These are phyloP conservation scores for Mycena metata DNA, from an alignment of 768 basidiomycete genomes.

Conservation along the genomic window DNA sequence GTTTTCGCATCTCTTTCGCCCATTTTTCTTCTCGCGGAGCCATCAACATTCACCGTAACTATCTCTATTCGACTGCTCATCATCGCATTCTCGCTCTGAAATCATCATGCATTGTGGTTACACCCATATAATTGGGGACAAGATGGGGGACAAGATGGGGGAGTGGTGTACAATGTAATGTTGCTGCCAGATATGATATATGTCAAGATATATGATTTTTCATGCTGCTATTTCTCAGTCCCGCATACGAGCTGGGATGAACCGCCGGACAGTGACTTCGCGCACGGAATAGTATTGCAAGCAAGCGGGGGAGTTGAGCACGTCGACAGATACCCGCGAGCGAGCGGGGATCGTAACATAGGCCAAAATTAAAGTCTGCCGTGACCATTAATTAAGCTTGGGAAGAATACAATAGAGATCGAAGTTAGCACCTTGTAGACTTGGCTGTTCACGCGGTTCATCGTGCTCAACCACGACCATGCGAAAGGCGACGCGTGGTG, in stretches of 20 bases:
- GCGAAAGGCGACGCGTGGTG: slow-evolving; percentile 80
- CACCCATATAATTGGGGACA: slow-evolving; percentile 10
- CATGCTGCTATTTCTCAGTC: slow-evolving; percentile 60
- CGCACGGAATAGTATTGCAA: slow-evolving; percentile 83
- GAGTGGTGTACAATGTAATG: slow-evolving; percentile 24
- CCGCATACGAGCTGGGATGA: slow-evolving; percentile 93
- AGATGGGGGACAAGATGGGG: slow-evolving; percentile 19
- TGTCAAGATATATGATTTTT: slow-evolving; percentile 7
- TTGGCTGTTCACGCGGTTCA: slow-evolving; percentile 96
- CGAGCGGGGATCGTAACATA: slow-evolving; percentile 94
- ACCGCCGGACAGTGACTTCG: slow-evolving; percentile 87
- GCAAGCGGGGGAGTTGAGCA: slow-evolving; percentile 79
- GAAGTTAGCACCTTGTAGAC: slow-evolving; percentile 85
- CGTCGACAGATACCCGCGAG: slow-evolving; percentile 63
- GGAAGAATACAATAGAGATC: background rate
- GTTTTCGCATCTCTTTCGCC: slow-evolving; percentile 9
- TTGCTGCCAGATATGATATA: slow-evolving; percentile 21
- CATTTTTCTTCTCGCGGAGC: slow-evolving; percentile 25
- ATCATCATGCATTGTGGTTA: slow-evolving; percentile 20
- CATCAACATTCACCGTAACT: slow-evolving; percentile 25
- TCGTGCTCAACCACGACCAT: slow-evolving; percentile 97
- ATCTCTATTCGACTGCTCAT: slow-evolving; percentile 35
- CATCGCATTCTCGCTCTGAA: slow-evolving; percentile 17
- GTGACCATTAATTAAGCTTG: background rate
- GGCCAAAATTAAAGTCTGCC: slow-evolving; percentile 87